phyloP scores from a whole-genome alignment of 2,329 filamentous ascomycete genomes.

The Cercospora beticola region DNA sequence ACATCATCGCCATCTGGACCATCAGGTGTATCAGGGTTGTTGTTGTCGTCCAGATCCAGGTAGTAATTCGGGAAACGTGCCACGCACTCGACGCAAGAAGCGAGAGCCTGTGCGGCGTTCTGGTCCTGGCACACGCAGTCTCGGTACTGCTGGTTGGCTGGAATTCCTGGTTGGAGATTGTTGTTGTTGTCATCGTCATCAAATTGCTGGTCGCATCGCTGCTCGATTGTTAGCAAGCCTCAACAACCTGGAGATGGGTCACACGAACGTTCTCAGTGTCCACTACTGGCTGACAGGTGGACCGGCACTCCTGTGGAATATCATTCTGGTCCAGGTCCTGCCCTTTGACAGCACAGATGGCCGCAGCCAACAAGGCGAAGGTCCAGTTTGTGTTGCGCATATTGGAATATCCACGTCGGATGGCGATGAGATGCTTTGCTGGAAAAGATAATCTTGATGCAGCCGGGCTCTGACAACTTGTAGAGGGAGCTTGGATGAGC shows the following conservation, averaged over 20 bases:
- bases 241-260: too few relatives aligned
- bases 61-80: slow-evolving; percentile 15
- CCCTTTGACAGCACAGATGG: slow-evolving; percentile 16
- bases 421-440: not conserved
- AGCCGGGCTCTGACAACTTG: not conserved
- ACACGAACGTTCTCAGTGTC: slow-evolving; percentile 16
- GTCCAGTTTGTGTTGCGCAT: slow-evolving; percentile 18
- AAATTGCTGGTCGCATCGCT: slow-evolving; percentile 18
- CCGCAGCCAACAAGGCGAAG: slow-evolving; percentile 16
- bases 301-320: slow-evolving; percentile 18
- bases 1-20: not conserved
- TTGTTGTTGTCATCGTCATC: slow-evolving; percentile 15
- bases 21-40: not conserved
- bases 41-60: slow-evolving; percentile 10
- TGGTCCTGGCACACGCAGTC: slow-evolving; percentile 17
- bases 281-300: slow-evolving; percentile 13
- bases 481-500: not conserved
- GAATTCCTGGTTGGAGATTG: not conserved
- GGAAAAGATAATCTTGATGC: not conserved
- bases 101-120: slow-evolving; percentile 11
- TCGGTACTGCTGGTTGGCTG: slow-evolving; percentile 14
- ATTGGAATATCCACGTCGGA: not conserved
- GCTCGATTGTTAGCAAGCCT: not conserved
- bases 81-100: slow-evolving; percentile 15
- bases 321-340: slow-evolving; percentile 16